Base-by-base conservation (phyloP, 352 stramenopile genomes). In the Phytopythium helicoides region DNA sequence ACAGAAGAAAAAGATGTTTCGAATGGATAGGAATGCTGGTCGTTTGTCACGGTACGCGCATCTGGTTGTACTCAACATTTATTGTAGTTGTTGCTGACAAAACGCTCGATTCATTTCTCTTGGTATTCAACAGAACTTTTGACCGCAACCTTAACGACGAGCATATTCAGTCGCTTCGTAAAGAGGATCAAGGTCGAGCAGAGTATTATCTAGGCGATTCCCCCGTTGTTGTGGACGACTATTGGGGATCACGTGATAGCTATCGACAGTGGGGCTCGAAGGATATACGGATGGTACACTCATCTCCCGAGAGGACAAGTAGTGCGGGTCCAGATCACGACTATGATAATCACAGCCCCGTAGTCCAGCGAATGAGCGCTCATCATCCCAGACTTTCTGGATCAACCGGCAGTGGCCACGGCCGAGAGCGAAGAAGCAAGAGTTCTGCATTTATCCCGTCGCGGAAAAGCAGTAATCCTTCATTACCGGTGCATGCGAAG, bases 1-100 rank as follows among this genome's bases (percentile, higher is more conserved):
- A 23, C 77, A 79, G 26, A 89, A 88, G 44, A 85, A 84, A 18
- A 73, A 76, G 54, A 69, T 87, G 36, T 89, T 82, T 46, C 79
- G 82, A 21, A 39, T 70, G 16, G 79, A 92, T 41, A 83, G 68
- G 18, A 75, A 69, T 36, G 71, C 70, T 18, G 74, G 75, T 36
- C 68, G 76, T 1, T 44, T 73, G 3, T 63, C 74, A 37, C 60
- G 73, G 77, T 89, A 79, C 19, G 60, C 48, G 11, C 14, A 8
- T 16, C 1, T 14, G 6, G 12, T 33, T 33, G 28, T 33, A 9
- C n/a, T n/a, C n/a, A n/a, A n/a, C n/a, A n/a, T n/a, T n/a, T n/a
- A n/a, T n/a, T n/a, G n/a, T n/a, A n/a, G n/a, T n/a, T n/a, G n/a
- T n/a, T n/a, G n/a, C n/a, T n/a, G n/a, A n/a, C n/a, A n/a, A n/a